Evolutionary conservation across 345 rosid genomes (phyloP).

Genomic region (Gossypium raimondii): DNA sequence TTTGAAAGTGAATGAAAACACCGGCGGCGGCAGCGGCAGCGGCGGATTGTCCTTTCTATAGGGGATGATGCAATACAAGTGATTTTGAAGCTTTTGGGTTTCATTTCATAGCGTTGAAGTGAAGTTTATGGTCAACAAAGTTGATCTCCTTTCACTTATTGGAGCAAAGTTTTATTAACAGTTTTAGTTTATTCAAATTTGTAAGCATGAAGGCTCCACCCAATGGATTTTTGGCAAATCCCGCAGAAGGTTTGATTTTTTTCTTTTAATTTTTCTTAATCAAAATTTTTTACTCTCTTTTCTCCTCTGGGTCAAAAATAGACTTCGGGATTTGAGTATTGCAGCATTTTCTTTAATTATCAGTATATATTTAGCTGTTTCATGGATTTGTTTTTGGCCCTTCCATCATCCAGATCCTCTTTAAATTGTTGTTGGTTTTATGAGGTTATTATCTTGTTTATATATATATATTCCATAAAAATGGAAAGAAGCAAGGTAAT

Average conservation of each 20-base stretch:
- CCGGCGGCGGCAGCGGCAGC: not conserved
- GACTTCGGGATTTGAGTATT: not conserved
- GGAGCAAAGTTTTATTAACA: not conserved
- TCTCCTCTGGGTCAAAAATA: not conserved
- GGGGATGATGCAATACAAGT: no score
- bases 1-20: slow-evolving; percentile 12
- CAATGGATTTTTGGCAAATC: slow-evolving; percentile 65
- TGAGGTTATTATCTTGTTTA: not conserved
- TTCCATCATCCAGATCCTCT: not conserved
- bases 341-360: not conserved
- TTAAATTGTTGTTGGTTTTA: slow-evolving; percentile 2
- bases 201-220: slow-evolving; percentile 79
- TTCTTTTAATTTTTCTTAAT: not conserved
- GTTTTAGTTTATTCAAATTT: slow-evolving; percentile 7
- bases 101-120: not conserved
- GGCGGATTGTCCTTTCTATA: not conserved
- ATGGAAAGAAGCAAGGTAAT: slow-evolving; percentile 3
- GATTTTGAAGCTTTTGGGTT: not conserved
- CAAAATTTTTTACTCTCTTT: not conserved
- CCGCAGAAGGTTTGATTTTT: slow-evolving; percentile 58
- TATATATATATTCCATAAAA: not conserved
- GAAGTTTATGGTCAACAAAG: slow-evolving; percentile 13
- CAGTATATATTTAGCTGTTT: not conserved
- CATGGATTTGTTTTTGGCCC: not conserved
- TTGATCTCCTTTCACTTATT: slow-evolving; percentile 1